These are phyloP conservation scores for Penicillium sp. DNA, from an alignment of 2,329 filamentous ascomycete genomes.

Conservation along the genomic window DNA sequence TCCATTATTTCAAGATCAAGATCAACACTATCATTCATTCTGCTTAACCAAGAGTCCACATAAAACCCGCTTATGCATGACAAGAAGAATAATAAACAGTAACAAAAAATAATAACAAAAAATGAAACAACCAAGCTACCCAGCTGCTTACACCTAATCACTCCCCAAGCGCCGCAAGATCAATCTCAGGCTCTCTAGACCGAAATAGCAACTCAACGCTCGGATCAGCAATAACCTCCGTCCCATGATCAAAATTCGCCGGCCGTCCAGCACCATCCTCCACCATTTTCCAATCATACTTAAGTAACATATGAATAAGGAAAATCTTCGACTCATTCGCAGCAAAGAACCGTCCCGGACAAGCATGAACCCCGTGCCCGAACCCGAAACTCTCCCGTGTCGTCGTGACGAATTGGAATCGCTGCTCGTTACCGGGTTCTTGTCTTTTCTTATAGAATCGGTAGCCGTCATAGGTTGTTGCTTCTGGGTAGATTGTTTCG, in stretches of 20 bases:
- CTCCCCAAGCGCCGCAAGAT: slow-evolving; percentile 27
- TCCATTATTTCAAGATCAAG: too few relatives aligned
- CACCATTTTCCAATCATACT: slow-evolving; percentile 56
- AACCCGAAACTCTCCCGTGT: slow-evolving; percentile 37
- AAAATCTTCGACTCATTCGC: slow-evolving; percentile 62
- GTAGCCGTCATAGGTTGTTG: slow-evolving; percentile 38
- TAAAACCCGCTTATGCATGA: not conserved
- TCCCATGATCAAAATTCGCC: slow-evolving; percentile 50
- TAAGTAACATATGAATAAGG: slow-evolving; percentile 54
- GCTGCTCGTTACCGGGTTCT: slow-evolving; percentile 34
- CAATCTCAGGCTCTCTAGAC: slow-evolving; percentile 29
- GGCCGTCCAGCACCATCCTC: slow-evolving; percentile 43
- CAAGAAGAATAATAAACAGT: too few relatives aligned
- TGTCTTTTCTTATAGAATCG: slow-evolving; percentile 39
- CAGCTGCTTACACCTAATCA: too few relatives aligned
- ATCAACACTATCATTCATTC: too few relatives aligned
- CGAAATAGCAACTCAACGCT: slow-evolving; percentile 32
- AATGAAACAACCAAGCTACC: not conserved
- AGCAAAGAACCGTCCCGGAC: slow-evolving; percentile 62
- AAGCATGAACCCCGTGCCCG: slow-evolving; percentile 42
- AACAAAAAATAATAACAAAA: not conserved
- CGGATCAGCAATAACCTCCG: slow-evolving; percentile 45
- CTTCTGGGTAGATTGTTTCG: slow-evolving; percentile 30
- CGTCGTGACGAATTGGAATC: slow-evolving; percentile 36
- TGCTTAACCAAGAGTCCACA: too few relatives aligned